Evolutionary conservation across 2,329 filamentous ascomycete genomes (phyloP), one percentile per base, ranked within the genome.

Genomic region (Monosporascus sp.): DNA sequence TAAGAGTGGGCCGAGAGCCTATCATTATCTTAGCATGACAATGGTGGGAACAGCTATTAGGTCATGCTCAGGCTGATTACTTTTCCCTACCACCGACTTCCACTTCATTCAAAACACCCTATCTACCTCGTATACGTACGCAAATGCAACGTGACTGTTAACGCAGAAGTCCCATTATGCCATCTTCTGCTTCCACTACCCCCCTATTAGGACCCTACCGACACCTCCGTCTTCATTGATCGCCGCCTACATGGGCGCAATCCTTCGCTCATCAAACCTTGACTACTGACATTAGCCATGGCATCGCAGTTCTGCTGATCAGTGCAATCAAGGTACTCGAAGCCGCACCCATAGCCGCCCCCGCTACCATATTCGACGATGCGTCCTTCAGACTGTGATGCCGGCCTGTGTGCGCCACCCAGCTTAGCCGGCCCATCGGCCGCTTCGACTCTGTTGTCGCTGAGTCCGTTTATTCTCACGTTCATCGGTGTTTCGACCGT

Each of bases 381-480:
- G 72, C 63, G 66, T 55, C 58, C 68, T 56, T 68, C 73, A 60
- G 74, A 76, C 60, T 87, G 84, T 75, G 77, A 77, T 67, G 78
- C 79, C 63, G 82, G 83, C 70, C 73, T 75, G 55, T 86, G 85
- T 64, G 73, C 75, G 55, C 70, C 77, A 28, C 70, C 73, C 41
- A 70, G 72, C 53, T 66, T 72, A 51, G 67, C 73, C 44, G 72
- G 78, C 35, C 66, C 70, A 50, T 64, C 76, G 50, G 66, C 72
- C 41, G 63, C 78, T 37, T 72, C 78, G 45, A 73, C 77, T 35
- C 67, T 84, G 38, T 60, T 85, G 49, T 78, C 89, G 54, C 82
- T 89, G 24, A 78, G 81, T 3, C 89, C 89, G 0, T 90, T 94
- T 68, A 67, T 89, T 54, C 68, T 84, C 54, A 88, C 89, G 38